Evolutionary conservation across 495 filamentous ascomycete species (phyloP), one percentile per base, ranked within the genome.

Genomic region (Pseudomonodictys pantanalensis): DNA sequence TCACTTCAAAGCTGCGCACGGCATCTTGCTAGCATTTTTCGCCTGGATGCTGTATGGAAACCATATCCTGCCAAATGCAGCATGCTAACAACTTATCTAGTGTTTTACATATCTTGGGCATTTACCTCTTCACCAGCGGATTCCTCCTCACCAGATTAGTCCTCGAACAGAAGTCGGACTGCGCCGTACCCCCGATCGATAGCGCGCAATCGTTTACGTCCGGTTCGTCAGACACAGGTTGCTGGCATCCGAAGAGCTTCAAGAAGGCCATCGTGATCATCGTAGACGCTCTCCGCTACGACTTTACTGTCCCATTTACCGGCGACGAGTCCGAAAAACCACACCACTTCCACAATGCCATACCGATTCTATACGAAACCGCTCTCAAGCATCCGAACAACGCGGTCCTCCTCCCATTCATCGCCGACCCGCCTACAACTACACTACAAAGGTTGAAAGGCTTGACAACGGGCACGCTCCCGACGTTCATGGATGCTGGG

Each of bases 231-330:
- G 78, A 80, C 17, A 77, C 80, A 29, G 93, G 92, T 49, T 98
- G 93, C 78, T 98, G 93, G 93, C 91, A 97, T 71, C 89, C 89
- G 18, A 92, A 89, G 74, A 89, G 82, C 18, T 98, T 97, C 68
- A 81, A 93, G 58, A 92, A 91, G 68, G 93, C 92, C 5, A 83
- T 98, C 52, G 80, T 98, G 23, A 83, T 98, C 43, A 81, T 98
- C 32, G 88, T 98, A 43, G 93, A 98, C 72, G 93, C 93, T 45
- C 78, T 98, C 55, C 86, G 93, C 42, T 98, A 97, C 73, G 93
- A 98, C 70, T 98, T 98, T 69, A 95, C 93, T 0, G 82, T 97
- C 17, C 93, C 95, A 0, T 86, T 88, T 57, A 70, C 72, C 9
- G 74, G 87, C 22, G 69, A 72, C 10, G 74, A 75, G 47, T 75